Evolutionary conservation across 2,329 filamentous ascomycete species (phyloP).

Genomic region (Fusarium acutatum): DNA sequence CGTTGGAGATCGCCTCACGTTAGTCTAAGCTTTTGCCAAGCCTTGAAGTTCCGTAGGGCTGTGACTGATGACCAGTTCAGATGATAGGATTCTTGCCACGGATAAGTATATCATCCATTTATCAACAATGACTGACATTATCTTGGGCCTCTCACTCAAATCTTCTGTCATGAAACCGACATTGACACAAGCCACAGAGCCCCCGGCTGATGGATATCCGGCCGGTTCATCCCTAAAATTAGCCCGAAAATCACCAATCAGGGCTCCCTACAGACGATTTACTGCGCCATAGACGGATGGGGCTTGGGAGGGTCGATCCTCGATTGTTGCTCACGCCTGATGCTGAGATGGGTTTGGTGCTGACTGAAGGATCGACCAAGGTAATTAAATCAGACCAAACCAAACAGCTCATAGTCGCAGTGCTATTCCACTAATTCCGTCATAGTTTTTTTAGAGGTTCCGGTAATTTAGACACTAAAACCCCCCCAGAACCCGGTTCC

Average conservation of each 20-base stretch:
- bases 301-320: neutral
- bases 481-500: neutral
- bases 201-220: neutral
- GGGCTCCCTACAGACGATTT: neutral
- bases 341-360: slow-evolving; percentile 14
- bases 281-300: slow-evolving; percentile 20
- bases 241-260: slow-evolving; percentile 10
- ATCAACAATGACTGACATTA: neutral
- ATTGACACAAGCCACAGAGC: neutral
- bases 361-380: slow-evolving; percentile 18
- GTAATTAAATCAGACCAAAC: slow-evolving; percentile 8
- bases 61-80: neutral
- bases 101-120: neutral
- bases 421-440: neutral
- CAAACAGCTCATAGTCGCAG: neutral
- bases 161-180: neutral
- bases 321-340: neutral
- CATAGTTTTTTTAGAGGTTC: neutral
- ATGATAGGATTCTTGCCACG: neutral
- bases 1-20: neutral
- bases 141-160: neutral
- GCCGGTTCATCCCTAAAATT: slow-evolving; percentile 10
- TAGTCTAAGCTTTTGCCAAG: neutral
- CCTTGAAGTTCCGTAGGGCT: neutral
- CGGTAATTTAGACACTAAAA: neutral